These are phyloP conservation scores for Triticum turgidum DNA, from an alignment of 176 grass and related monocot species.

Conservation along the genomic window DNA sequence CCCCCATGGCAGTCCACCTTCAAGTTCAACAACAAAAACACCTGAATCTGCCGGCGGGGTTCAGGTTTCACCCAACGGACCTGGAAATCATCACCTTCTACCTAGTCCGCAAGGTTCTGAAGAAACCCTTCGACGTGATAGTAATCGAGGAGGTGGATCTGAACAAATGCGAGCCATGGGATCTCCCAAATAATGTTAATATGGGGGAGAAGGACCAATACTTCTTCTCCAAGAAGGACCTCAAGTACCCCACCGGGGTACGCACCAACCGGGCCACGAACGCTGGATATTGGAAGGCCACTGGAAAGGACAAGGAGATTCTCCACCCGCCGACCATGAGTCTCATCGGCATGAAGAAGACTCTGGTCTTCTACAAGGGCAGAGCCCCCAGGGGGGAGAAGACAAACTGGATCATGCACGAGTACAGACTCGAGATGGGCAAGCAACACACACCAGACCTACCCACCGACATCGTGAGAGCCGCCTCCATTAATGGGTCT, in stretches of 20 bases:
- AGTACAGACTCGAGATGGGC: slow-evolving; percentile 39
- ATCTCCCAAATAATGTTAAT: slow-evolving; percentile 47
- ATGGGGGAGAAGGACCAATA: slow-evolving; percentile 58
- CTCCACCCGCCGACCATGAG: not conserved
- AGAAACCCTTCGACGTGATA: slow-evolving; percentile 25
- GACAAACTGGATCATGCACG: slow-evolving; percentile 67
- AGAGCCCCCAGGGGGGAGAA: slow-evolving; percentile 51
- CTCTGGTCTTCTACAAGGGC: slow-evolving; percentile 56
- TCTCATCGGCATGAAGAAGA: slow-evolving; percentile 66
- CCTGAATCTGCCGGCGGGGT: slow-evolving; percentile 47
- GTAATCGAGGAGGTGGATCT: slow-evolving; percentile 55
- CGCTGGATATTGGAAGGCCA: slow-evolving; percentile 59
- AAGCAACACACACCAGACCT: not conserved
- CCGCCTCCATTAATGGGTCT: not conserved
- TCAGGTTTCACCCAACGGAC: slow-evolving; percentile 61
- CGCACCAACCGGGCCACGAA: slow-evolving; percentile 49
- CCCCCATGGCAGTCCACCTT: slow-evolving; percentile 36
- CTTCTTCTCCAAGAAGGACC: slow-evolving; percentile 53
- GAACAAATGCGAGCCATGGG: slow-evolving; percentile 77
- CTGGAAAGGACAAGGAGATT: slow-evolving; percentile 61
- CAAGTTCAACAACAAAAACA: not conserved
- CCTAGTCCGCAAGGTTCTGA: slow-evolving; percentile 44
- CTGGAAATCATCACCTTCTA: slow-evolving; percentile 70
- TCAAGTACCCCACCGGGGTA: slow-evolving; percentile 54
- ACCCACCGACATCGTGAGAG: too few relatives aligned